A percentile compares a stretch with the other conserved stretches of the same genome.
Conservation (phyloP, 106 monocot species). For the Allium sativum region DNA sequence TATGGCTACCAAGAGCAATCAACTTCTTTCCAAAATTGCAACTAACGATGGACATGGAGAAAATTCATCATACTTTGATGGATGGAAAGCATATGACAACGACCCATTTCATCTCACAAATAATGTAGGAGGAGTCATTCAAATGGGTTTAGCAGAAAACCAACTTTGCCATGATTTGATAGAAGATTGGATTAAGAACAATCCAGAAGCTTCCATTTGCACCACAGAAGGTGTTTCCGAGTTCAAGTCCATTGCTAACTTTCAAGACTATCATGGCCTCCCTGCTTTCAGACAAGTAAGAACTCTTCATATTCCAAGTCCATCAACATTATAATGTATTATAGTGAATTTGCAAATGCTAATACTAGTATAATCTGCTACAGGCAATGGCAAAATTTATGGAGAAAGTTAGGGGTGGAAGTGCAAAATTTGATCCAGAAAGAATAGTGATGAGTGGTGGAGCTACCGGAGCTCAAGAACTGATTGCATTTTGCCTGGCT, state of each 20-base stretch:
- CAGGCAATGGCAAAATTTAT: conserved; percentile 50
- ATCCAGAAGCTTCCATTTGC: conserved; percentile 55
- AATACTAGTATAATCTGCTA: neutral
- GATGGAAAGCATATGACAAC: conserved; percentile 59
- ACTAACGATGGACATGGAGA: conserved; percentile 46
- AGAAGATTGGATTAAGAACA: conserved; percentile 35
- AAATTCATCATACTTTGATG: conserved; percentile 49
- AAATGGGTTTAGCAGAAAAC: conserved; percentile 68
- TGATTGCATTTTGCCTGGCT: conserved; percentile 43
- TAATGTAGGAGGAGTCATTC: conserved; percentile 43
- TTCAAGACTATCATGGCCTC: conserved; percentile 69
- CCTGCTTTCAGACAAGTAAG: conserved; percentile 38
- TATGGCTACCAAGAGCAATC: neutral
- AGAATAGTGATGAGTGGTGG: conserved; percentile 58
- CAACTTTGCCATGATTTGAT: conserved; percentile 51
- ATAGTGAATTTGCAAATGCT: no score
- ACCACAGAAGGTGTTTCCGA: conserved; percentile 28
- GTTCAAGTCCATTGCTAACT: conserved; percentile 42
- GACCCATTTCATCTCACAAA: conserved; percentile 32
- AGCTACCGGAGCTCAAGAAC: conserved; percentile 43
- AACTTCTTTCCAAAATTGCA: conserved; percentile 34
- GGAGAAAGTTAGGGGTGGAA: conserved; percentile 46
- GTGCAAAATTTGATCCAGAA: conserved; percentile 30
- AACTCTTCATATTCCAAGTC: neutral
- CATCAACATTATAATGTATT: no score